Percentiles rank a stretch among this genome's conserved stretches.
Evolutionary conservation across 2,329 filamentous ascomycete species (phyloP).

Genomic region (Calonectria naviculata): DNA sequence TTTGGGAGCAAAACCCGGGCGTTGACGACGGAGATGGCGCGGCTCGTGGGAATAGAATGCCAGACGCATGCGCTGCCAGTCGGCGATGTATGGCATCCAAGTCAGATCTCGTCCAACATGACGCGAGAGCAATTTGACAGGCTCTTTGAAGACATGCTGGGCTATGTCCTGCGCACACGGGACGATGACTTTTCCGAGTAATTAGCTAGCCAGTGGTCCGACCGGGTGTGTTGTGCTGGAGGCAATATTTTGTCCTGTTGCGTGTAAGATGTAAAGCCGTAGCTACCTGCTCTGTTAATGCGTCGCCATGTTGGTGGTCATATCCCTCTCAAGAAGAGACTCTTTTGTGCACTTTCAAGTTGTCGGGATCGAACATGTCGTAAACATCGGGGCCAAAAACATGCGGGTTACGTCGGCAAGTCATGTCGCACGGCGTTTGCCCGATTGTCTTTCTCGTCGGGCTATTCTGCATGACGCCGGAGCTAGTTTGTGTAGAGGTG

Average conservation of each 20-base stretch:
- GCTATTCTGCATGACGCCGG: neutral
- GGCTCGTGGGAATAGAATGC: neutral
- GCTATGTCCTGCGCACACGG: slow-evolving; percentile 9
- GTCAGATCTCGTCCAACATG: slow-evolving; percentile 10
- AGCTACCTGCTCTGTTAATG: slow-evolving; percentile 39
- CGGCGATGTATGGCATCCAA: neutral
- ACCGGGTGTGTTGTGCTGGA: slow-evolving; percentile 27
- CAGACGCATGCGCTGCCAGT: neutral
- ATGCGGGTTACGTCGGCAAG: neutral
- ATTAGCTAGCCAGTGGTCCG: slow-evolving; percentile 27
- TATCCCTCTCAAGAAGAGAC: neutral
- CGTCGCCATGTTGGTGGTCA: slow-evolving; percentile 26
- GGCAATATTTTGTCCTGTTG: slow-evolving; percentile 31
- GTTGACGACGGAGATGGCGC: slow-evolving; percentile 18
- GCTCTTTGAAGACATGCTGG: slow-evolving; percentile 23
- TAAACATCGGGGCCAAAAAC: neutral
- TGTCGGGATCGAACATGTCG: too few relatives aligned
- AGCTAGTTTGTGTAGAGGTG: neutral
- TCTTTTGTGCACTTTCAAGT: neutral
- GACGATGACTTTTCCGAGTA: slow-evolving; percentile 17
- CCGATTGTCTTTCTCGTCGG: neutral
- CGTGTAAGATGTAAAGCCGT: slow-evolving; percentile 41
- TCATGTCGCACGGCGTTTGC: neutral
- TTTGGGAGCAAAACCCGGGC: slow-evolving; percentile 28
- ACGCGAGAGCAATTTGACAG: slow-evolving; percentile 10